Base-by-base conservation (phyloP, 805 yeast species). In the Blastobotrys muscicola region DNA sequence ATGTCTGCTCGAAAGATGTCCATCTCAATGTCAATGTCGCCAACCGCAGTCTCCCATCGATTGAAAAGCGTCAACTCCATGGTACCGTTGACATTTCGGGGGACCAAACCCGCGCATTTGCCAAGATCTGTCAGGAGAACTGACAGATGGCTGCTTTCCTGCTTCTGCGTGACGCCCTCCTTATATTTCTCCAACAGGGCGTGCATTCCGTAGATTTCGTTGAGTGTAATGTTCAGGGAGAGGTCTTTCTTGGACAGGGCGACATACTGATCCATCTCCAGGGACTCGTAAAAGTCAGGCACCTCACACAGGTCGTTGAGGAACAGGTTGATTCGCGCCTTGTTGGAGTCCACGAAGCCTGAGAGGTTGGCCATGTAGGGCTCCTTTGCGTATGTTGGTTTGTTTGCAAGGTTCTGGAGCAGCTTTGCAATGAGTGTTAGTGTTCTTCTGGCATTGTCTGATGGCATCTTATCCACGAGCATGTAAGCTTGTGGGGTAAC, bases 381-480 rank as follows among this genome's bases (percentile, higher is more conserved):
- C 58, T 78, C 87, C 39, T 81, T 64, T 15, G 80, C 62, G 4
- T 71, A 68, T 3, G 84, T 69, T 0, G 94, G 72, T 26, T 86
- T 89, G 59, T 89, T 90, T 1, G 94, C 95, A 66, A 89, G 75
- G 51, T 82, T 76, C 62, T 90, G 97, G 14, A 90, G 65, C 13
- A 83, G 80, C 54, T 86, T 85, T 2, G 95, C 95, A 30, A 89
- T 60, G 44, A 84, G 78, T 47, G 89, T 77, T 41, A 85, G 71
- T 0, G 85, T 75, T 50, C 95, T 71, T 48, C 86, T 69, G 3
- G 69, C 68, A 11, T 58, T 58, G 43, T 65, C 65, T 3, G 74
- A 54, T 1, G 66, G 67, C 15, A 49, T 45, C 36, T 46, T 52
- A 38, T 62, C 65, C 8, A 66, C 58, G 15, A 68, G 54, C 56